These are phyloP conservation scores for Fusarium sp. DNA, from an alignment of 2,329 filamentous ascomycete species.

Conservation along the genomic window DNA sequence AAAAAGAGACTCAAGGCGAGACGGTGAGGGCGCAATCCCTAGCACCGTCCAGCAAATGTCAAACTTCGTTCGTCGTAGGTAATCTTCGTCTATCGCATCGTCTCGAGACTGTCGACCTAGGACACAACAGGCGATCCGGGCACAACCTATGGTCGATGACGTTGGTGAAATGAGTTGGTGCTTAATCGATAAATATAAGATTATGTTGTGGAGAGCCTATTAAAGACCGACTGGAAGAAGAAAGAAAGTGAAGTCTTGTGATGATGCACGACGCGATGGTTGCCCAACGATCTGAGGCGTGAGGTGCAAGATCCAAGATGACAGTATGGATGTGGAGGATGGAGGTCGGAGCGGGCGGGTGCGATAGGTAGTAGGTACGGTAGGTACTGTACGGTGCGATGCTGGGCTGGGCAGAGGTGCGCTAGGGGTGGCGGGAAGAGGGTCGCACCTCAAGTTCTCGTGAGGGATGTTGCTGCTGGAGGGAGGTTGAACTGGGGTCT, in stretches of 20 bases:
- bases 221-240: constrained; percentile 6
- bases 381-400: constrained; percentile 2
- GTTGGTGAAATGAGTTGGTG: constrained; percentile 9
- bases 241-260: constrained; percentile 23
- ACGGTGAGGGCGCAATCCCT: constrained; percentile 41
- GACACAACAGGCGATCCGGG: constrained; percentile 28
- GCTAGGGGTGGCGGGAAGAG: constrained; percentile 45
- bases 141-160: constrained; percentile 29
- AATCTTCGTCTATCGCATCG: constrained; percentile 44
- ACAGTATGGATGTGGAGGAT: constrained; percentile 30
- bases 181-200: constrained; percentile 22
- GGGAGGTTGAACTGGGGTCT: constrained; percentile 46
- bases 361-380: constrained; percentile 17
- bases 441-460: constrained; percentile 34
- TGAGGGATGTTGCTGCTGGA: constrained; percentile 45
- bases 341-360: constrained; percentile 38
- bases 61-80: constrained; percentile 34
- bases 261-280: constrained; percentile 37
- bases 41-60: constrained; percentile 44
- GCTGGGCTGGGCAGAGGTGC: constrained; percentile 34
- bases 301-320: constrained; percentile 40
- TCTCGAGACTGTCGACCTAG: constrained; percentile 41
- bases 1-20: constrained; percentile 33
- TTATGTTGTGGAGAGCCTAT: constrained; percentile 12
- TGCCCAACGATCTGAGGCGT: constrained; percentile 29